These are phyloP conservation scores for Hura crepitans DNA, from an alignment of 441 rosid species.

Conservation along the genomic window DNA sequence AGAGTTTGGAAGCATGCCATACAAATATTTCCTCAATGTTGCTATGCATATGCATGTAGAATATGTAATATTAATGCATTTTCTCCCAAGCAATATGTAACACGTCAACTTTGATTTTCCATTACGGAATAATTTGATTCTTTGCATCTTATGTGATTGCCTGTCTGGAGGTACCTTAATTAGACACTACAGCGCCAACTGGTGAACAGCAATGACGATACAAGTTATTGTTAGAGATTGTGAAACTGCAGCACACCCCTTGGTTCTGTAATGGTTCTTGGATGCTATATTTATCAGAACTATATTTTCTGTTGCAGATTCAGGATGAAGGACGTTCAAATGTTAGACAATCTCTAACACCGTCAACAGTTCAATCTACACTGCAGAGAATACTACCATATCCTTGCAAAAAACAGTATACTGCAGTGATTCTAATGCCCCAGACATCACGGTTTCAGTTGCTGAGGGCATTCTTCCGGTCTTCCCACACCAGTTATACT, in stretches of 20 bases:
- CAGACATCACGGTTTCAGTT: conserved; percentile 49
- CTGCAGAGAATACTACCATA: conserved; percentile 64
- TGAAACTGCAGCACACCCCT: background rate
- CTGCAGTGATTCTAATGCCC: conserved; percentile 81
- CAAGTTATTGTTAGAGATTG: background rate
- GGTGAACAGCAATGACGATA: background rate
- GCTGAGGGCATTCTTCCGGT: conserved; percentile 41
- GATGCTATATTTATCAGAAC: background rate
- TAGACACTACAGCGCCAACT: background rate
- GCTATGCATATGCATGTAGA: background rate
- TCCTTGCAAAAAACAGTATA: conserved; percentile 80
- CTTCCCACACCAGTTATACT: conserved; percentile 21
- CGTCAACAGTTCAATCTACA: conserved; percentile 50
- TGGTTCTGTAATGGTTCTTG: background rate
- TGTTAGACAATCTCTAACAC: conserved; percentile 62
- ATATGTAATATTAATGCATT: background rate
- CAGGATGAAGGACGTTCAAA: conserved; percentile 75
- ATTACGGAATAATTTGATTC: background rate
- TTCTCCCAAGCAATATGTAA: background rate
- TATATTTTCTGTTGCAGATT: conserved; percentile 36
- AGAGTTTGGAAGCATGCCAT: background rate
- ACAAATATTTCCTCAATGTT: background rate
- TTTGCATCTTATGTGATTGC: background rate
- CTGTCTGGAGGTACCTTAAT: background rate
- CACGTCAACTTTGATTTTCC: background rate